Base-by-base conservation (phyloP, 331 rosid genomes). In the Quercus lobata region DNA sequence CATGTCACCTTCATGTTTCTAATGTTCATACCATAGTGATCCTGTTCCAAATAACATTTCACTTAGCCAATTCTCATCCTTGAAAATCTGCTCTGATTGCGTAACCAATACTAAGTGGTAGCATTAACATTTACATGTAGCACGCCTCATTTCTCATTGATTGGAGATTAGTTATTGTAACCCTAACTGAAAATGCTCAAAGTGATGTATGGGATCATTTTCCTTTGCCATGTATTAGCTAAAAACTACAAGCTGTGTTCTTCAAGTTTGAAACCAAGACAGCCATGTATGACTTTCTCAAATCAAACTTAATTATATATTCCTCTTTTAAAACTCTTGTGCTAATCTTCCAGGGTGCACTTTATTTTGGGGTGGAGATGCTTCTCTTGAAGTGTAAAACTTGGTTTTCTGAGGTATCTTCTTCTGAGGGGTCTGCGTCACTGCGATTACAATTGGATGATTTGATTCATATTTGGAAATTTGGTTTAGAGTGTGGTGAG, bases 301-400 rank as follows among this genome's bases (percentile, higher is more conserved):
- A 32, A 0, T 34, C 72, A 68, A 34, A 68, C 9, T 68, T 34
- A 7, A 6, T 34, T 35, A n/a, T 22, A 17, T 30, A 12, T 71
- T 18, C 29, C 17, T 29, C 14, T 80, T 74, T 30, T 80, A 41
- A 25, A 81, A 37, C 52, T 60, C 34, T 53, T 25, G 76, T 72
- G 78, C 77, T 78, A 61, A 53, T 62, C 61, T 78, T 73, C 53
- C 85, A 93, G 98, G 90, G 91, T 80, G 92, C 97, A 0, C 91
- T 93, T 72, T 93, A 88, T 89, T 93, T 93, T 87, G 94, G 97
- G 72, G 93, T 93, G 69, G 91, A 88, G 76, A 71, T 81, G 61
- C 92, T 93, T 77, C 80, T 93, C 70, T 80, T 72, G 30, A 87
- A 80, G 84, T 93, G 97, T 80, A 86, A 80, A 80, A 79, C 79